phyloP scores from a whole-genome alignment of 2,329 filamentous ascomycete genomes.

The Phialocephala subalpina region DNA sequence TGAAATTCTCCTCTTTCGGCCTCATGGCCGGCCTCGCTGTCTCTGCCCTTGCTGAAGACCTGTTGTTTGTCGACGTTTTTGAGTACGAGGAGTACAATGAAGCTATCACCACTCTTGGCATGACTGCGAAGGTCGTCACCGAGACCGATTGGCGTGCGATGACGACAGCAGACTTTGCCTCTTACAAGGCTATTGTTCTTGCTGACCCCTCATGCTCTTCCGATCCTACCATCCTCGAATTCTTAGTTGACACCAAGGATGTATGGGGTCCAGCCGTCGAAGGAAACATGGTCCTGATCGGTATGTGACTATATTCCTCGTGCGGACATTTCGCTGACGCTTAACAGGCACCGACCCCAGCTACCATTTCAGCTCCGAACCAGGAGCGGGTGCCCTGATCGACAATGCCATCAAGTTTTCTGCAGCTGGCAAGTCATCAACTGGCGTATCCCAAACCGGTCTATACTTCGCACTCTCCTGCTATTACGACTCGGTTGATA shows the following conservation, averaged over 20 bases:
- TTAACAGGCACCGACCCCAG: slow-evolving; percentile 44
- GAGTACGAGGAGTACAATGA: slow-evolving; percentile 41
- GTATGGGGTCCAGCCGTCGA: slow-evolving; percentile 50
- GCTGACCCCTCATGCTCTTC: slow-evolving; percentile 49
- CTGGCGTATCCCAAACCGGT: slow-evolving; percentile 42
- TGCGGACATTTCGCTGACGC: not conserved
- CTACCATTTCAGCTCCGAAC: slow-evolving; percentile 19
- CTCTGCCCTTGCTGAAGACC: slow-evolving; percentile 40
- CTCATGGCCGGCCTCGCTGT: slow-evolving; percentile 31
- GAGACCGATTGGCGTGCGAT: slow-evolving; percentile 48
- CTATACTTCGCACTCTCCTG: slow-evolving; percentile 53
- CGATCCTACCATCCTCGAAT: slow-evolving; percentile 43
- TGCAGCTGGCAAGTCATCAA: slow-evolving; percentile 38
- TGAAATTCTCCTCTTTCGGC: slow-evolving; percentile 30
- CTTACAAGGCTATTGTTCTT: slow-evolving; percentile 54
- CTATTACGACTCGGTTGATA: slow-evolving; percentile 47
- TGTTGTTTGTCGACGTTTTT: slow-evolving; percentile 44
- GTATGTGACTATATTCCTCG: slow-evolving; percentile 29
- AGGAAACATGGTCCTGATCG: slow-evolving; percentile 53
- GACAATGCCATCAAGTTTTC: slow-evolving; percentile 49
- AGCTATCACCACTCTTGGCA: slow-evolving; percentile 32
- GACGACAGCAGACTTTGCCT: slow-evolving; percentile 51
- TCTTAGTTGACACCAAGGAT: slow-evolving; percentile 49
- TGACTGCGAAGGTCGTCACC: slow-evolving; percentile 46
- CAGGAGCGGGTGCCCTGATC: slow-evolving; percentile 48